phyloP scores from a whole-genome alignment of 768 basidiomycete genomes.

The Leccinum rimulosum region DNA sequence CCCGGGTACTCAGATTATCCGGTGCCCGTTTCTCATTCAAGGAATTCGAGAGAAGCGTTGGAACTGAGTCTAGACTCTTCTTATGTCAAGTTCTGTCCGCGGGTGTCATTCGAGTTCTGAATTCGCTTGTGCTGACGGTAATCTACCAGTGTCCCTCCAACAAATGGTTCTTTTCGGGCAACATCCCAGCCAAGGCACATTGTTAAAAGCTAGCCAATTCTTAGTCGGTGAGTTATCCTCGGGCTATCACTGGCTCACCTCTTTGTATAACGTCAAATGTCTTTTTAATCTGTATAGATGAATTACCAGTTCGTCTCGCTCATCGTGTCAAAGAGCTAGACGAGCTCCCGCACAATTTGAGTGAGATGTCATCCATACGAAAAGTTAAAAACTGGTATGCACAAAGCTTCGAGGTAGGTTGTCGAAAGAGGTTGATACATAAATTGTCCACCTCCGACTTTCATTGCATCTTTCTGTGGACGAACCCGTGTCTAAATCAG shows the following conservation, averaged over 20 bases:
- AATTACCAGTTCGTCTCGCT: slow-evolving; percentile 90
- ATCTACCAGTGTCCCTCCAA: slow-evolving; percentile 82
- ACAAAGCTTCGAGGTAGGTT: slow-evolving; percentile 89
- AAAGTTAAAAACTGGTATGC: slow-evolving; percentile 99
- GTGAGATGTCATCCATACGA: slow-evolving; percentile 86
- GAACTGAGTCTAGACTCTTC: too few relatives aligned
- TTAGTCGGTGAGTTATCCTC: slow-evolving; percentile 54
- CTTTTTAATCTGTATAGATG: slow-evolving; percentile 49
- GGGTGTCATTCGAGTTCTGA: not conserved
- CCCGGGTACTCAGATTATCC: not conserved
- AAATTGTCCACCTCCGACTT: not conserved
- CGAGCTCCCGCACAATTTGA: slow-evolving; percentile 87
- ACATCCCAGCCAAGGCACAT: slow-evolving; percentile 91
- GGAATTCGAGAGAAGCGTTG: not conserved
- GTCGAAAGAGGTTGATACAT: not conserved
- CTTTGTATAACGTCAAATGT: not conserved
- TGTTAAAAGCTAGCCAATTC: slow-evolving; percentile 90
- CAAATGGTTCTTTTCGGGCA: slow-evolving; percentile 99
- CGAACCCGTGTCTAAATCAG: slow-evolving; percentile 1
- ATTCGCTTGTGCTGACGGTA: slow-evolving; percentile 9
- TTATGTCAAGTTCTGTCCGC: not conserved
- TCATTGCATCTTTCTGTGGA: not conserved
- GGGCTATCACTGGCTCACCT: not conserved
- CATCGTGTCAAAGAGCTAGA: slow-evolving; percentile 97
- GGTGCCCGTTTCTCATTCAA: not conserved